Base-by-base conservation (phyloP, 2,329 filamentous ascomycete species). In the Penicillium sclerotiorum region DNA sequence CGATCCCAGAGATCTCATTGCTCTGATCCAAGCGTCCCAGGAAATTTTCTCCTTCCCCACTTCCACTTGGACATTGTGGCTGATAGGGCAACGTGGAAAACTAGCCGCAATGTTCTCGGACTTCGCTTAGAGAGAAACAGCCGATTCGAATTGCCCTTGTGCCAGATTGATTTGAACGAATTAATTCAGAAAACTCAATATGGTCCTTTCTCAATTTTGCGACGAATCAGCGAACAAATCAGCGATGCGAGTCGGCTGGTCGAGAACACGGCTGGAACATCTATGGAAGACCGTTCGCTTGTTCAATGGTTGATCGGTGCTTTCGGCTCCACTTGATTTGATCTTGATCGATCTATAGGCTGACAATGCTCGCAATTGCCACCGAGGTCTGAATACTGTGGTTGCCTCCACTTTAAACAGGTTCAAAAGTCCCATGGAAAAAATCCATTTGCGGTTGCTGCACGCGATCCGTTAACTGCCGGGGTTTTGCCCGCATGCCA, bases 321-420 rank as follows among this genome's bases (percentile, higher is more conserved):
- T 43, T 49, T 23, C 20, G 47, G 13, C 25, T 49, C 47, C 47
- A 49, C 47, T 40, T 6, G n/a, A n/a, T n/a, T n/a, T n/a, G n/a
- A n/a, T n/a, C n/a, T 8, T 30, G 37, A n/a, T n/a, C 40, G 41
- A 25, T 32, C 15, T 43, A 41, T 35, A 38, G 38, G 35, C 25
- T 38, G 12, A 22, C 18, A 46, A 23, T 18, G 35, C 25, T 38
- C 17, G 33, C 18, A 46, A 23, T 18, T 18, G 25, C 25, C 28
- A 44, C 47, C 41, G 41, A 28, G 15, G 25, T 8, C 41, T 27
- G 13, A n/a, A 40, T 49, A 25, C 30, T 23, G 12, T 45, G 41
- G 35, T 40, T 38, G 5, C 40, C 25, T 39, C 45, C 38, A 36
- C 33, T 9, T 36, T n/a, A 36, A 36, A 20, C 28, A 13, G 28